phyloP scores from a whole-genome alignment of 2,329 filamentous ascomycete species.

The Botryotinia globosa region DNA sequence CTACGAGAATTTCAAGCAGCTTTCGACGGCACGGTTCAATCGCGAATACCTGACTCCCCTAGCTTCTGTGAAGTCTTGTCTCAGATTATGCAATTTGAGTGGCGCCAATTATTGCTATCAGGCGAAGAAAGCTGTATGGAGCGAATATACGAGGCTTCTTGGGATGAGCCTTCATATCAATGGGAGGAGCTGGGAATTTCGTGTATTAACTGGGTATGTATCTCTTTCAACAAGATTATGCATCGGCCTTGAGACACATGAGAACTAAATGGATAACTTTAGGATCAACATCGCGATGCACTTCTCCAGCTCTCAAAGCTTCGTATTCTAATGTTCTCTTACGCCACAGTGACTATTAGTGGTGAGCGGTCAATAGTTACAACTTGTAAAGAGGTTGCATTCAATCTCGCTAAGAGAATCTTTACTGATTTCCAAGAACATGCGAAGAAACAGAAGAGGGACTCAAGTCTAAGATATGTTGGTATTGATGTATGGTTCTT shows the following conservation, averaged over 20 bases:
- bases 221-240: not conserved
- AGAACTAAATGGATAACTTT: not conserved
- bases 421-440: not conserved
- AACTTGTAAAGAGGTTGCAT: not conserved
- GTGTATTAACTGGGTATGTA: not conserved
- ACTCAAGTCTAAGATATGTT: slow-evolving; percentile 7
- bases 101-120: not conserved
- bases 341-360: not conserved
- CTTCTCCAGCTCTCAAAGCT: not conserved
- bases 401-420: not conserved
- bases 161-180: not conserved
- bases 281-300: not conserved
- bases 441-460: no score
- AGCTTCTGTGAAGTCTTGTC: not conserved
- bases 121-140: not conserved
- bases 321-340: not conserved
- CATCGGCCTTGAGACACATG: not conserved
- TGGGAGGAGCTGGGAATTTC: not conserved
- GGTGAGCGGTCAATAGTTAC: not conserved
- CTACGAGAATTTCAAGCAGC: not conserved
- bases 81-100: not conserved
- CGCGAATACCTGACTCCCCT: not conserved
- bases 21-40: not conserved
- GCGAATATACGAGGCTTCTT: not conserved
- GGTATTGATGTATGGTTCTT: not conserved